Percentiles rank a stretch among this genome's conserved stretches.
These are phyloP conservation scores for Endoconidiophora polonica DNA, from an alignment of 2,329 filamentous ascomycete genomes.

Conservation along the genomic window DNA sequence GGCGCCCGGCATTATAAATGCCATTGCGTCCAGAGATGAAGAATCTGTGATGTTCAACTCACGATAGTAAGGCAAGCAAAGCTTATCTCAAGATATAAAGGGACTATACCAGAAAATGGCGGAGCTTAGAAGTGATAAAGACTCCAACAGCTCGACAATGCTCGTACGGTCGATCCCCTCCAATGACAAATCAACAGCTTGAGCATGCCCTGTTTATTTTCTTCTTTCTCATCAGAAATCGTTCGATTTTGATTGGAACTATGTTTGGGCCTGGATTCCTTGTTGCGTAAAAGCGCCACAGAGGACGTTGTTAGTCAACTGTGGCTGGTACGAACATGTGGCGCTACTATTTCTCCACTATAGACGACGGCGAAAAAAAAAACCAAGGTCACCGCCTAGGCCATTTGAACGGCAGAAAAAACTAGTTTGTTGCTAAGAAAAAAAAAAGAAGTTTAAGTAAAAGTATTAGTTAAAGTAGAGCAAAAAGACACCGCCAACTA, in stretches of 20 bases:
- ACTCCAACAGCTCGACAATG: not conserved
- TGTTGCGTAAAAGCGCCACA: conserved; percentile 2
- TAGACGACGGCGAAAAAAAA: conserved; percentile 13
- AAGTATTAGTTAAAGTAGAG: not conserved
- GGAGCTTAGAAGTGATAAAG: not conserved
- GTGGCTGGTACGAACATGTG: conserved; percentile 4
- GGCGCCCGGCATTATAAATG: conserved; percentile 12
- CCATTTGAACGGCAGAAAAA: conserved; percentile 14
- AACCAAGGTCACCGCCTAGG: conserved; percentile 12
- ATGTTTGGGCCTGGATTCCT: not conserved
- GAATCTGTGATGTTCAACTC: not conserved
- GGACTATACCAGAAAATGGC: not conserved
- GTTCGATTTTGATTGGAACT: conserved; percentile 9
- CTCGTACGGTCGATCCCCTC: too few species aligned
- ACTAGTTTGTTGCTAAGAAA: not conserved
- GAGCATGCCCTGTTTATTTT: too few species aligned
- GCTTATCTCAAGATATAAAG: not conserved
- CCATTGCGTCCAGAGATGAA: conserved; percentile 1
- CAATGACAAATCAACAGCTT: too few species aligned
- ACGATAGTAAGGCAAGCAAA: too few species aligned
- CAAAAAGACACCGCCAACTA: not conserved
- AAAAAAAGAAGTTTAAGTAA: conserved; percentile 1
- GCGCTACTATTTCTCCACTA: conserved; percentile 7
- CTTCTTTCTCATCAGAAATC: conserved; percentile 1
- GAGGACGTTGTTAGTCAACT: not conserved